Evolutionary conservation across 2,329 filamentous ascomycete genomes (phyloP), one percentile per base, ranked within the genome.

Genomic region (Lecanoromycetidae sp.): DNA sequence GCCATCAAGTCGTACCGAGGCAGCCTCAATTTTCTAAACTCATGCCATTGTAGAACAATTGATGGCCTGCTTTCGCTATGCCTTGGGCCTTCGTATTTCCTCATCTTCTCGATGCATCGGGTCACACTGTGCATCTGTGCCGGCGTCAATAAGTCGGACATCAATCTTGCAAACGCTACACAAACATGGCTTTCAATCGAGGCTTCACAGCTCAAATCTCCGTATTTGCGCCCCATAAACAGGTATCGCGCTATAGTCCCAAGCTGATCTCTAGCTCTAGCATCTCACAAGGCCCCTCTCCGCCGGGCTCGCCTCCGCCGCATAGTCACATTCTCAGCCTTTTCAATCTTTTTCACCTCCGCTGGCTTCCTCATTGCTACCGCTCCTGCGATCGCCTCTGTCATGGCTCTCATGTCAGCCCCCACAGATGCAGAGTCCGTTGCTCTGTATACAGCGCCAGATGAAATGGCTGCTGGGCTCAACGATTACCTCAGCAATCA

Each of bases 401-500:
- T 73, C 38, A 66, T 66, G 39, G 68, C 65, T 44, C 63, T 77
- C 52, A 54, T 75, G 50, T 66, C 70, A 50, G 75, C 76, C 3
- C 74, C 75, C 54, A 75, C 76, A 25, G 84, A 94, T 65, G 78
- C 76, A 57, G 84, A 93, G 56, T 84, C 83, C 19, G 74, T 91
- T 52, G 61, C 64, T 4, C 69, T 82, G 54, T 94, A 78, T 69
- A 64, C 65, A 3, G 76, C 77, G 12, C 61, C 64, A 26, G 76
- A 78, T 60, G 74, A 73, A 9, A 56, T 61, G 34, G 65, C 66
- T 40, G 65, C 61, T 53, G 72, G 76, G 52, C 77, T 93, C 57
- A 82, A 95, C 55, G 71, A 77, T 7, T 75, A 77, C 59, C 86
- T 96, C 63, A 76, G 80, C 58, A 75, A 71, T 37, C 87, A 91